Base-by-base conservation (phyloP, 106 monocot species). In the Triglochin maritima region DNA sequence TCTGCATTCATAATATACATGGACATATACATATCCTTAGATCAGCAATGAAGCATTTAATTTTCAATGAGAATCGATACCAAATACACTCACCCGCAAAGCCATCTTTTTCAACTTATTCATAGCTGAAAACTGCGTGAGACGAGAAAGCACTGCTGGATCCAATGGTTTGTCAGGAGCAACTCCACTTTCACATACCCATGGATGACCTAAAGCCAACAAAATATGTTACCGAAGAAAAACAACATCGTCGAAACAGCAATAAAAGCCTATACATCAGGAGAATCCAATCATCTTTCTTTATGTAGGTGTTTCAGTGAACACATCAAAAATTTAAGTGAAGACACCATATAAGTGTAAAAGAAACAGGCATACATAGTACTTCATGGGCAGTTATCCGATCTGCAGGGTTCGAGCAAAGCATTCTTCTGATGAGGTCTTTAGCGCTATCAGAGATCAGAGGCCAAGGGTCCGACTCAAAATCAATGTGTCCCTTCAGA, bases 41-140 rank as follows among this genome's bases (percentile, higher is more conserved):
- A 29, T 29, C 29, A 29, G 29, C 29, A 0, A 29, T 29, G 29
- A 29, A 29, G 29, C 29, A 29, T 29, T 29, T 29, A 29, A 29
- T 29, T 29, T 29, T 29, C 29, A 29, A 29, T 29, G 29, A 29
- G 29, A 0, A 29, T 29, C 29, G 29, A 29, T 29, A 29, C 6
- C 16, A 2, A 12, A 56, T 29, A 46, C 17, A 54, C 56, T 56
- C 14, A 54, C 68, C 44, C 68, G 7, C 48, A 68, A 56, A n/a
- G 68, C 68, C 68, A 68, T 56, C 44, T 68, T 68, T 44, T 68
- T 68, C 68, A 68, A 44, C 68, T 56, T 68, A n/a, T 68, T 68
- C 68, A 68, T 68, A 4, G 68, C 68, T 7, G 68, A 68, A 44
- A 68, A 68, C 17, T 68, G 68, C 11, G 54, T 68, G 54, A 68